These are phyloP conservation scores for Pavlovales sp. DNA, from an alignment of 208 protist genomes.

Conservation along the genomic window DNA sequence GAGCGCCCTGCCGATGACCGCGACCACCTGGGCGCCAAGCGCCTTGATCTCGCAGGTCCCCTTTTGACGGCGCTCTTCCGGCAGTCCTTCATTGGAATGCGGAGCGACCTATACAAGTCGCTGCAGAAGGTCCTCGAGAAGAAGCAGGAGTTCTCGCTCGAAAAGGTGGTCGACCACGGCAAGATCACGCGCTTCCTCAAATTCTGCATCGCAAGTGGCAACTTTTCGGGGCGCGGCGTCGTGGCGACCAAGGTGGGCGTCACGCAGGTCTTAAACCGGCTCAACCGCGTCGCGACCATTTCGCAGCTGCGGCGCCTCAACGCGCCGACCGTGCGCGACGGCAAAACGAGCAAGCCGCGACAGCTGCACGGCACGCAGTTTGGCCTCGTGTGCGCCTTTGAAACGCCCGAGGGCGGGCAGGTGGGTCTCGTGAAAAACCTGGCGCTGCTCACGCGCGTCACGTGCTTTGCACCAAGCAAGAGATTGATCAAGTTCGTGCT, in stretches of 20 bases:
- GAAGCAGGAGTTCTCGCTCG: slow-evolving; percentile 60
- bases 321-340: slow-evolving; percentile 86
- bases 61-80: slow-evolving; percentile 77
- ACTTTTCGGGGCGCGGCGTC: slow-evolving; percentile 74
- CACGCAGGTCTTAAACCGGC: slow-evolving; percentile 85
- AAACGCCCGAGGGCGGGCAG: slow-evolving; percentile 87
- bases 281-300: slow-evolving; percentile 92
- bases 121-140: slow-evolving; percentile 58
- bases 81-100: slow-evolving; percentile 68
- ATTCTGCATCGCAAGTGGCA: slow-evolving; percentile 94
- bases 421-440: slow-evolving; percentile 94
- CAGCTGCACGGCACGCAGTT: slow-evolving; percentile 95
- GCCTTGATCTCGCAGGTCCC: slow-evolving; percentile 67
- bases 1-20: slow-evolving; percentile 72
- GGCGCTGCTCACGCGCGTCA: slow-evolving; percentile 78
- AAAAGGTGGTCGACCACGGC: slow-evolving; percentile 57
- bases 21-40: slow-evolving; percentile 50
- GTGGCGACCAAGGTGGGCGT: slow-evolving; percentile 43
- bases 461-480: slow-evolving; percentile 42
- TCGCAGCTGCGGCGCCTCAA: slow-evolving; percentile 95
- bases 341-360: slow-evolving; percentile 84
- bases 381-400: slow-evolving; percentile 89
- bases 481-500: slow-evolving; percentile 71
- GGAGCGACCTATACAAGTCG: slow-evolving; percentile 53
- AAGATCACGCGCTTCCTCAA: slow-evolving; percentile 67